These are phyloP conservation scores for Exserohilum turcica DNA, from an alignment of 2,329 filamentous ascomycete genomes.

Conservation along the genomic window DNA sequence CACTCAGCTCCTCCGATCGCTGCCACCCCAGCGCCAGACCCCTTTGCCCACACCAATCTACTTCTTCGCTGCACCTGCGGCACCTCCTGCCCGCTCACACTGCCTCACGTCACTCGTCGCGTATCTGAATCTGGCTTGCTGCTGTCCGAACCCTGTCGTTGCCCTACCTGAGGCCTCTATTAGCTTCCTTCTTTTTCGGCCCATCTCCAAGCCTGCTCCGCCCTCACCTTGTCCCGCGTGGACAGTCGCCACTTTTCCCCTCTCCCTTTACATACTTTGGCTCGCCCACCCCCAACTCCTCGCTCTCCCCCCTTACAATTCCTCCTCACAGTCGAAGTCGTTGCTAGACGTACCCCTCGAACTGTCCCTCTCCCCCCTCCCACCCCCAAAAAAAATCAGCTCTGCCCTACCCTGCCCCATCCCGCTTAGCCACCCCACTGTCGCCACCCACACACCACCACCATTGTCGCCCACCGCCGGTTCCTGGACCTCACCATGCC, in stretches of 20 bases:
- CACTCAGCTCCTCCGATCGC: conserved; percentile 24
- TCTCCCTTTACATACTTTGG: conserved; percentile 20
- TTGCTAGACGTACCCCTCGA: conserved; percentile 26
- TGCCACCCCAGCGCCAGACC: conserved; percentile 16
- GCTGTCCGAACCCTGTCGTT: conserved; percentile 24
- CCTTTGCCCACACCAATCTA: conserved; percentile 14
- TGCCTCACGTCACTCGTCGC: conserved; percentile 26
- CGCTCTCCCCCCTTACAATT: conserved; percentile 11
- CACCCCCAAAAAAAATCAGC: background rate
- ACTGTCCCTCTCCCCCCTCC: conserved; percentile 2
- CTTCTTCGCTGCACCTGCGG: conserved; percentile 10
- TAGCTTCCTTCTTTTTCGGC: conserved; percentile 34
- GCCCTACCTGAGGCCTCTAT: conserved; percentile 21
- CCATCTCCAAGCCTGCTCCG: conserved; percentile 33
- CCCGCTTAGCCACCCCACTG: conserved; percentile 11
- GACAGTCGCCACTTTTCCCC: conserved; percentile 34
- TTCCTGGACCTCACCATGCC: conserved; percentile 40
- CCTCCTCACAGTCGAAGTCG: conserved; percentile 25
- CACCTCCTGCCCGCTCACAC: conserved; percentile 8
- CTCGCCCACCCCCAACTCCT: conserved; percentile 6
- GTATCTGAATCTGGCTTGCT: conserved; percentile 22
- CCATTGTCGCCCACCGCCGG: background rate
- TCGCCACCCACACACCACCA: conserved; percentile 10
- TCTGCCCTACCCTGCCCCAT: conserved; percentile 2
- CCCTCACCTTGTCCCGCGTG: conserved; percentile 19